These are phyloP conservation scores for Gymnopus androsaceus DNA, from an alignment of 1,284 basidiomycete genomes.

Conservation along the genomic window DNA sequence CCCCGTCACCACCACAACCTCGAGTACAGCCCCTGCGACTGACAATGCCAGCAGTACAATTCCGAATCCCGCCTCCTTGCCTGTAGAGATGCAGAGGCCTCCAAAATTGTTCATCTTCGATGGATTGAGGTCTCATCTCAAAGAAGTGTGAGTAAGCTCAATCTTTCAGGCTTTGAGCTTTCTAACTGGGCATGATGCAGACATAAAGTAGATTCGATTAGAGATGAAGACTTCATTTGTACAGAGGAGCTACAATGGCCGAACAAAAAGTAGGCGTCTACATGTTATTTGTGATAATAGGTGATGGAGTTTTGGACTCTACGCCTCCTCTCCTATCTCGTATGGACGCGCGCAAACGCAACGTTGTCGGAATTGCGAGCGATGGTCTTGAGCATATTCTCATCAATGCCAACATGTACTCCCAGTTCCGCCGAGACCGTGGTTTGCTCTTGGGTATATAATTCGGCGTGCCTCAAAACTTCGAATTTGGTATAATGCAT, in stretches of 20 bases:
- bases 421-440: too few species aligned
- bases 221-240: slow-evolving; percentile 44
- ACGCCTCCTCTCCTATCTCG: too few species aligned
- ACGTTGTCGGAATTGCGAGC: too few species aligned
- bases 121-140: slow-evolving; percentile 59
- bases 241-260: slow-evolving; percentile 8
- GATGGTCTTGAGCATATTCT: too few species aligned
- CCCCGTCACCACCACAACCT: slow-evolving; percentile 1
- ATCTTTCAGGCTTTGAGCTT: background rate
- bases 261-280: background rate
- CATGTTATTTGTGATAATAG: background rate
- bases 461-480: too few species aligned
- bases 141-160: slow-evolving; percentile 49
- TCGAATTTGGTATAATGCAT: too few species aligned
- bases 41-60: slow-evolving; percentile 10
- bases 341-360: too few species aligned
- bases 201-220: slow-evolving; percentile 40
- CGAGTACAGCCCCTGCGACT: slow-evolving; percentile 7
- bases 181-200: slow-evolving; percentile 27
- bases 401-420: too few species aligned
- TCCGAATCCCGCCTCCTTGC: too few species aligned
- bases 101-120: slow-evolving; percentile 45
- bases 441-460: too few species aligned
- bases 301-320: too few species aligned
- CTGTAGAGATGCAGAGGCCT: slow-evolving; percentile 2